A percentile compares a stretch with the other conserved stretches of the same genome.
These are phyloP conservation scores for Podaxis rugospora DNA, from an alignment of 768 basidiomycete genomes.

Conservation along the genomic window DNA sequence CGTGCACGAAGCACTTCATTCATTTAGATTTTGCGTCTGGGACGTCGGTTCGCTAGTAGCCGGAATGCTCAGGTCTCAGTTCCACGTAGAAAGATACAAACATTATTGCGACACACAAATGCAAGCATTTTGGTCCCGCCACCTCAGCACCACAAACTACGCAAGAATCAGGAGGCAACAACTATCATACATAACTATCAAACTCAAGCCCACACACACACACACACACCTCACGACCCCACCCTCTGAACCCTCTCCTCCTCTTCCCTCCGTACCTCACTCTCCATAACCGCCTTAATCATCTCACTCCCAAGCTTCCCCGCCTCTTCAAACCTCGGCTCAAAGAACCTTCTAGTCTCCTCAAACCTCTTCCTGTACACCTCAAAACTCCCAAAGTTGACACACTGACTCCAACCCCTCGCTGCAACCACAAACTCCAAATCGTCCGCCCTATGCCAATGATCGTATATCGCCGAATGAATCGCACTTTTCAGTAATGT, in stretches of 20 bases:
- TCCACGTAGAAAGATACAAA: no score
- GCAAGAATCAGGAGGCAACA: not conserved
- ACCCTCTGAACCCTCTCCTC: conserved; percentile 10
- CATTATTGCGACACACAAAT: no score
- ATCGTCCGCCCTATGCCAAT: conserved; percentile 82
- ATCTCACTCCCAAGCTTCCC: conserved; percentile 79
- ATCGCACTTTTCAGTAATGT: conserved; percentile 65
- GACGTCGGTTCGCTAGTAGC: no score
- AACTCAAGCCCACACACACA: not conserved
- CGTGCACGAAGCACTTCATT: no score
- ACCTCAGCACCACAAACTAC: no score
- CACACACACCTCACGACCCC: not conserved
- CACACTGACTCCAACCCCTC: conserved; percentile 94
- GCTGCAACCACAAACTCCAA: conserved; percentile 93
- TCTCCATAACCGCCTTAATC: conserved; percentile 83
- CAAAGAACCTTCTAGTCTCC: conserved; percentile 78
- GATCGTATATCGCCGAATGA: conserved; percentile 69
- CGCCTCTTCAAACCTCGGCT: conserved; percentile 83
- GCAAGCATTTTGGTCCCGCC: no score
- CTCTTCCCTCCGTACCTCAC: conserved; percentile 37
- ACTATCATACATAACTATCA: not conserved
- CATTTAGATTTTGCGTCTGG: no score
- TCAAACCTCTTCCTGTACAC: conserved; percentile 79
- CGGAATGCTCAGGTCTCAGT: no score
- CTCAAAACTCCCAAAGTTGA: conserved; percentile 89